Percentiles rank a stretch among this genome's conserved stretches.
Conservation (phyloP, 257 asterid species). For the Osmanthus fragrans region DNA sequence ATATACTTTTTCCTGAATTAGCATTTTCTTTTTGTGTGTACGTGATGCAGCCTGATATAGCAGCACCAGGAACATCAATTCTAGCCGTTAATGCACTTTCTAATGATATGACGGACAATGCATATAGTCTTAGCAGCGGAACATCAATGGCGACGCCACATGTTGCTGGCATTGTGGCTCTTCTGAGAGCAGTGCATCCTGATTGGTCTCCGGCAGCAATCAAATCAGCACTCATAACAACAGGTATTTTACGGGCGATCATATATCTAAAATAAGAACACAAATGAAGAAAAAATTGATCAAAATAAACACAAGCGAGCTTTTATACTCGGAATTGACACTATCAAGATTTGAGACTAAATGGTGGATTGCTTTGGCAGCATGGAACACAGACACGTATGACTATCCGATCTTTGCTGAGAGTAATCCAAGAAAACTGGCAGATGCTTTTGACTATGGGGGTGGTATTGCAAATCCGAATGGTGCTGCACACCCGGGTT, state of each 20-base stretch:
- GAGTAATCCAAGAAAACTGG: slow-evolving; percentile 16
- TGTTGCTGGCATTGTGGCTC: slow-evolving; percentile 25
- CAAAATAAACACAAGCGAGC: background rate
- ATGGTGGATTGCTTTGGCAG: slow-evolving; percentile 8
- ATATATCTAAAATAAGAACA: no score
- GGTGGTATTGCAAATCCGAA: slow-evolving; percentile 36
- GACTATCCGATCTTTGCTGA: slow-evolving; percentile 28
- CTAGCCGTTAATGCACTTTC: slow-evolving; percentile 8
- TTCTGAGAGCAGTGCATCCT: slow-evolving; percentile 22
- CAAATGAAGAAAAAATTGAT: background rate
- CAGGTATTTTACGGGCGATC: slow-evolving; percentile 6
- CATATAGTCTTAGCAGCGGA: slow-evolving; percentile 7
- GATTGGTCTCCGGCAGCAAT: slow-evolving; percentile 35
- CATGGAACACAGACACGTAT: slow-evolving; percentile 19
- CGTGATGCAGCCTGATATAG: slow-evolving; percentile 30
- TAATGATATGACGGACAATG: background rate
- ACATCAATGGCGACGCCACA: slow-evolving; percentile 35
- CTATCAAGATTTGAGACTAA: background rate
- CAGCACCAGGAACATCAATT: slow-evolving; percentile 33
- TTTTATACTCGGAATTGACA: no score
- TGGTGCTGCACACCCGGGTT: slow-evolving; percentile 25
- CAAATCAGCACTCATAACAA: slow-evolving; percentile 30
- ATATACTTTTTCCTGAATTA: no score
- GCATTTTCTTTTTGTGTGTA: background rate
- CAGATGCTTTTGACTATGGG: slow-evolving; percentile 35